Percentiles rank a stretch among this genome's conserved stretches.
phyloP scores from a whole-genome alignment of 176 grass and related monocot genomes.

The Raddia guianensis region DNA sequence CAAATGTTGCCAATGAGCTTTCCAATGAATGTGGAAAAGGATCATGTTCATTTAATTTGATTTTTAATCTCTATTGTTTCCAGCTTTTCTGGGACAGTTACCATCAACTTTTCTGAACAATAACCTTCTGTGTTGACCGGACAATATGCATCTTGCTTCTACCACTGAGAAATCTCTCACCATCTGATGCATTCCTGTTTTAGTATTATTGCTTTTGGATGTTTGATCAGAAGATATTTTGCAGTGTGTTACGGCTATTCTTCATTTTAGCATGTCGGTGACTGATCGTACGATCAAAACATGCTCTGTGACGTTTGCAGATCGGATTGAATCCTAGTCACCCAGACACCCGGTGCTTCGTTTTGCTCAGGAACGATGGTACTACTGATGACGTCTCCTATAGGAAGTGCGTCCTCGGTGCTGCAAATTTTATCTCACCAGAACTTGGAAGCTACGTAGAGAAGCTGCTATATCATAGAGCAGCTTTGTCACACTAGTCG shows the following conservation, averaged over 20 bases:
- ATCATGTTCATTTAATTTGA: not conserved
- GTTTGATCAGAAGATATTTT: not conserved
- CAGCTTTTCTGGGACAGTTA: not conserved
- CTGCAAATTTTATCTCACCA: slow-evolving; percentile 46
- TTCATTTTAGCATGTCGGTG: not conserved
- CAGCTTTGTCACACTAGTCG: slow-evolving; percentile 13
- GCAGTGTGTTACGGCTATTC: slow-evolving; percentile 5
- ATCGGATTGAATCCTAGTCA: slow-evolving; percentile 47
- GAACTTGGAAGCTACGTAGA: slow-evolving; percentile 37
- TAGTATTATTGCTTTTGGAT: slow-evolving; percentile 11
- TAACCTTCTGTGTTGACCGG: not conserved
- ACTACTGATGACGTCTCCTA: slow-evolving; percentile 51
- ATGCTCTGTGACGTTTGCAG: slow-evolving; percentile 27
- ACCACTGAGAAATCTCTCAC: not conserved
- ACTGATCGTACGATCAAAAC: slow-evolving; percentile 13
- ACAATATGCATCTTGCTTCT: not conserved
- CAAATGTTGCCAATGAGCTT: not conserved
- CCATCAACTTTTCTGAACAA: slow-evolving; percentile 12
- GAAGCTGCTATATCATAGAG: slow-evolving; percentile 37
- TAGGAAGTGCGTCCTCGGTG: slow-evolving; percentile 47
- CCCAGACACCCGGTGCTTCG: slow-evolving; percentile 42
- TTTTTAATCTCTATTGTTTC: not conserved
- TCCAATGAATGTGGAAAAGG: slow-evolving; percentile 25
- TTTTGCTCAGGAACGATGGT: slow-evolving; percentile 37
- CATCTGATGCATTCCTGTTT: slow-evolving; percentile 4